phyloP scores from a whole-genome alignment of 129 eudicot genomes.

The Dittrichia graveolens region DNA sequence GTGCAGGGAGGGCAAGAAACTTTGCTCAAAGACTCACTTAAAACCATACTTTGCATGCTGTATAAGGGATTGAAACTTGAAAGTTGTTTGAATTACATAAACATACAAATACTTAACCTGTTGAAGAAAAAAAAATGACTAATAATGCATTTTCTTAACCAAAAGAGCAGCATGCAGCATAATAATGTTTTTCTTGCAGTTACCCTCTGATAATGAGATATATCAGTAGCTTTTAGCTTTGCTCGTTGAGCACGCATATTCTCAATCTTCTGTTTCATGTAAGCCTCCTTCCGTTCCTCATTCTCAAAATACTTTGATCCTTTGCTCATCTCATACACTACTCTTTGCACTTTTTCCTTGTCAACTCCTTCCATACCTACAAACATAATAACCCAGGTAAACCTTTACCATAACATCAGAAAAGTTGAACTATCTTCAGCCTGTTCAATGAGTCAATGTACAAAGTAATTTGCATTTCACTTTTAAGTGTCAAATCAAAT shows the following conservation, averaged over 20 bases:
- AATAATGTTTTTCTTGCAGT: conserved; percentile 10
- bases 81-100: neutral
- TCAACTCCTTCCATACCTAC: conserved; percentile 98
- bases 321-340: conserved; percentile 97
- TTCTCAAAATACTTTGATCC: conserved; percentile 93
- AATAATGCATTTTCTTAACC: neutral
- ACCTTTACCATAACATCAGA: neutral
- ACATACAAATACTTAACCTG: neutral
- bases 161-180: neutral
- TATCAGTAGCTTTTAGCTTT: conserved; percentile 62
- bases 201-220: conserved; percentile 76
- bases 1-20: conserved; percentile 6
- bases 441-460: no score
- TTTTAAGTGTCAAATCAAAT: conserved; percentile 9
- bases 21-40: neutral
- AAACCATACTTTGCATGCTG: neutral
- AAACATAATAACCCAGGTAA: conserved; percentile 22
- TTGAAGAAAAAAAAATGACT: no score
- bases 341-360: conserved; percentile 92
- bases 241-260: conserved; percentile 62
- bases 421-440: neutral
- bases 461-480: neutral
- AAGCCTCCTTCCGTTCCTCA: conserved; percentile 85
- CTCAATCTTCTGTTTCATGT: conserved; percentile 68
- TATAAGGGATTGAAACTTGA: conserved; percentile 2